phyloP scores from a whole-genome alignment of 164 flowering plant species.

The Piper betle region DNA sequence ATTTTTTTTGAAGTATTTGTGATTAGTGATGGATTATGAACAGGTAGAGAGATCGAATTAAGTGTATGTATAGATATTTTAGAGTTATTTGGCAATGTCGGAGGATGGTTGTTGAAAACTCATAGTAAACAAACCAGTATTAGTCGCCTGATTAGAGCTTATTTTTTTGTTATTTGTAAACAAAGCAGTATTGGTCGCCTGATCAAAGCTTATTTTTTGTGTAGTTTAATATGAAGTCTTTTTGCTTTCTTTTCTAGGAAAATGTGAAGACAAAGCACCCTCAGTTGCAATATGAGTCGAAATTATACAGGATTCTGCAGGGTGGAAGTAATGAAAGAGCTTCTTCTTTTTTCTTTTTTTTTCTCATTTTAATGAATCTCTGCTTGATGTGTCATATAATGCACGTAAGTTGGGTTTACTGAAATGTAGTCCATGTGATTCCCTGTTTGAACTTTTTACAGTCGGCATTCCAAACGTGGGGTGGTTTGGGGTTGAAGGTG shows the following conservation, averaged over 20 bases:
- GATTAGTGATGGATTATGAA: not conserved
- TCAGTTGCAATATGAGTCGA: constrained; percentile 75
- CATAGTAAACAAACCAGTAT: not conserved
- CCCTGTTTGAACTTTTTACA: constrained; percentile 15
- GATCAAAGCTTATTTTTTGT: no score
- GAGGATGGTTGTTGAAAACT: not conserved
- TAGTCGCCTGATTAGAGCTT: no score
- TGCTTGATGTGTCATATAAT: no score
- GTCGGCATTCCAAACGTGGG: constrained; percentile 86
- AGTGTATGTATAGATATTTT: no score
- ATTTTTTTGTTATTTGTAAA: no score
- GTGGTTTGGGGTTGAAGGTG: constrained; percentile 95
- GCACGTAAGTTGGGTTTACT: not conserved
- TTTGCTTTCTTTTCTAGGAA: constrained; percentile 34
- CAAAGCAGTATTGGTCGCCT: no score
- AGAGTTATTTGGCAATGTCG: not conserved
- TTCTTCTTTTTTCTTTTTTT: not conserved
- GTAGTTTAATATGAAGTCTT: not conserved
- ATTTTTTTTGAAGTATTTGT: no score
- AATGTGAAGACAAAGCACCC: constrained; percentile 93
- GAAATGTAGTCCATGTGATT: not conserved
- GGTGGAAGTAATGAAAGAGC: constrained; percentile 61
- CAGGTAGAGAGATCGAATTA: not conserved
- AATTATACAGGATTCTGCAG: constrained; percentile 69
- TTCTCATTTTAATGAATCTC: not conserved